phyloP scores from a whole-genome alignment of 257 asterid genomes.

The Solanum medicagineum region DNA sequence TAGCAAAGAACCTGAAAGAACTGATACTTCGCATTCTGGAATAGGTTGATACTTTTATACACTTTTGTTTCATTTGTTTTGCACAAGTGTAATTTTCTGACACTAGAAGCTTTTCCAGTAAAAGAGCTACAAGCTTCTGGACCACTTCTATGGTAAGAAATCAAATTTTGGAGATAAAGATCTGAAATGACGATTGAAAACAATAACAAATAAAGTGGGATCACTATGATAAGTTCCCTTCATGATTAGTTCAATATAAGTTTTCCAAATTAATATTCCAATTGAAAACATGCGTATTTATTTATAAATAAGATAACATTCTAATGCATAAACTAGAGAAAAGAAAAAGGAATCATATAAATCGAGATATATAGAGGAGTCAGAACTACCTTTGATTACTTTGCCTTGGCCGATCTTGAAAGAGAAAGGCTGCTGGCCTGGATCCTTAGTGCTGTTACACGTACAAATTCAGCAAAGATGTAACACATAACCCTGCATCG shows the following conservation, averaged over 20 bases:
- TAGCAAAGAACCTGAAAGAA: not conserved
- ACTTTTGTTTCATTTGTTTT: not conserved
- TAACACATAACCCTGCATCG: not conserved
- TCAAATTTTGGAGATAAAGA: not conserved
- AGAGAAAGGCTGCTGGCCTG: conserved; percentile 80
- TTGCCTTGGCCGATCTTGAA: conserved; percentile 74
- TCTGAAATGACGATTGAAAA: not conserved
- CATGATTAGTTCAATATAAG: not conserved
- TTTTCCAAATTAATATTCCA: not conserved
- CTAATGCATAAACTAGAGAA: not conserved
- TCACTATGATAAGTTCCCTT: not conserved
- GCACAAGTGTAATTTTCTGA: not conserved
- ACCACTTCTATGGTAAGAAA: not conserved
- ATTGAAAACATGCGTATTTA: not conserved
- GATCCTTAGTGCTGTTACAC: conserved; percentile 80
- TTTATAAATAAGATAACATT: no score
- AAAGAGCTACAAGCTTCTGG: not conserved
- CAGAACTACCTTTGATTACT: conserved; percentile 75
- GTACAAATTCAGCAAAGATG: not conserved
- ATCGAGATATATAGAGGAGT: not conserved
- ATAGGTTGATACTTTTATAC: not conserved
- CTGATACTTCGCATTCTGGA: not conserved
- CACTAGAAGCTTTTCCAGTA: not conserved
- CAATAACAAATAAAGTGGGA: not conserved
- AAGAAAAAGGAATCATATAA: not conserved